These are phyloP conservation scores for Pythium sukuiense DNA, from an alignment of 352 stramenopile species.

Conservation along the genomic window DNA sequence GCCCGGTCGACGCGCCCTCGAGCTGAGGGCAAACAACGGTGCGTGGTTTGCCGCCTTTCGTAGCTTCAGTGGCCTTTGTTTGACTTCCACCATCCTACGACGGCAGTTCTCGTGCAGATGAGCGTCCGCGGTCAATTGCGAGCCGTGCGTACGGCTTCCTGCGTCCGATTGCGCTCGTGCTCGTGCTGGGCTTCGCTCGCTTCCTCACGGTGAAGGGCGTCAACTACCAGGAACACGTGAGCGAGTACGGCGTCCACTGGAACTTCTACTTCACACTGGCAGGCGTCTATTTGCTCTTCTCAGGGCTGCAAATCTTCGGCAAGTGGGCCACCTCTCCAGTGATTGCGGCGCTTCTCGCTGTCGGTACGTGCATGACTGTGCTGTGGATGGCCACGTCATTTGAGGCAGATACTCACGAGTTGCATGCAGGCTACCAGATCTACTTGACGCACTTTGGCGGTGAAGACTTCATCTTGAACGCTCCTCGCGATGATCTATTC, in stretches of 20 bases:
- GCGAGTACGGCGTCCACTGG: slow-evolving; percentile 99
- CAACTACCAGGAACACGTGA: slow-evolving; percentile 94
- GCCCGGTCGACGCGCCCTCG: slow-evolving; percentile 48
- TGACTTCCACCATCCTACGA: too few species aligned
- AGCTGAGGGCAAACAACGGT: slow-evolving; percentile 25
- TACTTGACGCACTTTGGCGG: slow-evolving; percentile 70
- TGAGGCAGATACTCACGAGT: slow-evolving; percentile 16
- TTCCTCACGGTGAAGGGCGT: slow-evolving; percentile 82
- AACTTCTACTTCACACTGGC: slow-evolving; percentile 99
- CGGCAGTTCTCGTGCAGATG: background rate
- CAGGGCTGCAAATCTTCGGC: slow-evolving; percentile 51
- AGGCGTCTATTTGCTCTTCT: slow-evolving; percentile 75
- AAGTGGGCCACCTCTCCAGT: slow-evolving; percentile 46
- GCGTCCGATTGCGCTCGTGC: slow-evolving; percentile 65
- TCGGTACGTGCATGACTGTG: slow-evolving; percentile 42
- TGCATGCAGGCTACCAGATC: slow-evolving; percentile 74
- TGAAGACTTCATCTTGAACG: slow-evolving; percentile 78
- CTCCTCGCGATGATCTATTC: slow-evolving; percentile 77
- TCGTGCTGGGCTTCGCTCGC: slow-evolving; percentile 67
- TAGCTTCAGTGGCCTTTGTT: too few species aligned
- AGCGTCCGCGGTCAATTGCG: slow-evolving; percentile 1
- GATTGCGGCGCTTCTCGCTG: slow-evolving; percentile 37
- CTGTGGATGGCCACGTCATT: background rate
- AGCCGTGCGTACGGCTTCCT: slow-evolving; percentile 53
- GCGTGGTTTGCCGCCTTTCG: background rate